Evolutionary conservation across 768 basidiomycete species (phyloP).

Genomic region (Termitomyces sp.): DNA sequence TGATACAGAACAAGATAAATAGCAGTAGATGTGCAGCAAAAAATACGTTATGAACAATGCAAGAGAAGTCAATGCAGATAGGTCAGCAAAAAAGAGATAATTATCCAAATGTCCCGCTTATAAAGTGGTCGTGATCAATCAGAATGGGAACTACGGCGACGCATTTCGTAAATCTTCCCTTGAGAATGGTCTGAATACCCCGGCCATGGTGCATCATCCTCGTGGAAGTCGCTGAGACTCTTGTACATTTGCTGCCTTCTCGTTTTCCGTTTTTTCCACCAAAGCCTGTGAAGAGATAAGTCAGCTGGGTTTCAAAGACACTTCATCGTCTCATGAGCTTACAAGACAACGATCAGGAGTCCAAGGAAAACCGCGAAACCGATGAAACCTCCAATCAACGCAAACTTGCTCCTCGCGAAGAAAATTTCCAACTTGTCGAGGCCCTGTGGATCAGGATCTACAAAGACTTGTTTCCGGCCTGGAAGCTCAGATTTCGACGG

Average conservation of each 20-base stretch:
- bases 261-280: slow-evolving; percentile 21
- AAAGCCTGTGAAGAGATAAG: slow-evolving; percentile 13
- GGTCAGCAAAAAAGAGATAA: not conserved
- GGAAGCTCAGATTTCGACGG: slow-evolving; percentile 37
- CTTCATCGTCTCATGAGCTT: slow-evolving; percentile 13
- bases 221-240: slow-evolving; percentile 13
- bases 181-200: slow-evolving; percentile 10
- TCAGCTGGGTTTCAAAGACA: not conserved
- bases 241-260: slow-evolving; percentile 9
- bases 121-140: not conserved
- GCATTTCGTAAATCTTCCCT: slow-evolving; percentile 6
- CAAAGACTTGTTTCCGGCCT: slow-evolving; percentile 38
- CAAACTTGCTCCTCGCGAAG: slow-evolving; percentile 36
- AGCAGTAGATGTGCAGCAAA: not conserved
- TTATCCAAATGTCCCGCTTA: not conserved
- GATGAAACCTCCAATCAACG: slow-evolving; percentile 41
- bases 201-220: slow-evolving; percentile 8
- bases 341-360: slow-evolving; percentile 31
- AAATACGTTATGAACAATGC: not conserved
- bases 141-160: not conserved
- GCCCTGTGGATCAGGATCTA: slow-evolving; percentile 51
- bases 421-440: slow-evolving; percentile 36
- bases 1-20: not conserved
- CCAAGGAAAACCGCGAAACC: slow-evolving; percentile 36
- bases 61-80: not conserved